These are phyloP conservation scores for Penicillium ochrochloron DNA, from an alignment of 495 filamentous ascomycete species.

Conservation along the genomic window DNA sequence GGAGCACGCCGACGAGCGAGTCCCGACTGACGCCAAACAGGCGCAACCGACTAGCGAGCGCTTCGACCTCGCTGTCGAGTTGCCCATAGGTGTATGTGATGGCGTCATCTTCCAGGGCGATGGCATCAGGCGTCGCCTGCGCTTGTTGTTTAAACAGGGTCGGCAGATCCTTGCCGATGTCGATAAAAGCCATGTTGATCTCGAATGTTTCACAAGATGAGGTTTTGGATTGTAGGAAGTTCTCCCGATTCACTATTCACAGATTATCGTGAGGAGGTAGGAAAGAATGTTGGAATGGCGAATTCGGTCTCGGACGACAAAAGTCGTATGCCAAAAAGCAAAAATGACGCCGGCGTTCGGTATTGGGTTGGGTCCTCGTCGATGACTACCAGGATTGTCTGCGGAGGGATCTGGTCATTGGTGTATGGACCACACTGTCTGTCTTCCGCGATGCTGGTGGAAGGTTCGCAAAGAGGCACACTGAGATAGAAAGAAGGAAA, in stretches of 20 bases:
- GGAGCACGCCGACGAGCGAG: constrained; percentile 64
- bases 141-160: constrained; percentile 64
- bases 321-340: constrained; percentile 9
- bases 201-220: background rate
- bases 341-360: constrained; percentile 3
- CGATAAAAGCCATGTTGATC: constrained; percentile 53
- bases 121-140: constrained; percentile 57
- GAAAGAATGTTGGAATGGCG: constrained; percentile 2
- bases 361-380: background rate
- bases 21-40: constrained; percentile 64
- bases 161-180: constrained; percentile 64
- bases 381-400: background rate
- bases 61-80: constrained; percentile 60
- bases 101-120: constrained; percentile 64
- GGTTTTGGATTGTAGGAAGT: background rate
- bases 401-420: constrained; percentile 1
- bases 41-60: constrained; percentile 58
- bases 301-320: constrained; percentile 3
- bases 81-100: constrained; percentile 62
- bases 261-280: background rate
- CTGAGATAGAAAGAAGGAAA: background rate
- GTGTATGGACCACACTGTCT: background rate
- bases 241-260: background rate
- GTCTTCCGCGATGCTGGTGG: background rate
- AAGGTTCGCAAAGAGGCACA: background rate